Conservation (phyloP, 208 protist genomes). For the Porcisia deanei region DNA sequence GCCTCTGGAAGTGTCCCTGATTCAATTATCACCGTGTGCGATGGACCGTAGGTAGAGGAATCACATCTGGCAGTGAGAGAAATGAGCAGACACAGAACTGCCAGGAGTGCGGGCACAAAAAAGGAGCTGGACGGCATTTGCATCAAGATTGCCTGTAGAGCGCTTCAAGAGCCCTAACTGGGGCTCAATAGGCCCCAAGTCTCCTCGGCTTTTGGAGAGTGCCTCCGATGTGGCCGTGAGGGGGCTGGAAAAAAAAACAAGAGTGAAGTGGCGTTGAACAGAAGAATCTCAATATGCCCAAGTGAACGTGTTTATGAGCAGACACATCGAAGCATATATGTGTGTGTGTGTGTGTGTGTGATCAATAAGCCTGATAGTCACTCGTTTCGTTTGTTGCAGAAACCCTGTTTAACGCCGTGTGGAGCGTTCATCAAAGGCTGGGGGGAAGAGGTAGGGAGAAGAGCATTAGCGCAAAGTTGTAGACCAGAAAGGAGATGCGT, state of each 20-base stretch:
- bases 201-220: neutral
- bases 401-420: too few species aligned
- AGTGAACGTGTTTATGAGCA: neutral
- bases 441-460: too few species aligned
- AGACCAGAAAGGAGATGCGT: too few species aligned
- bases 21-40: slow-evolving; percentile 3
- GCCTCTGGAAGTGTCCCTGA: slow-evolving; percentile 32
- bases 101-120: neutral
- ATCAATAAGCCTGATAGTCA: neutral
- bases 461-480: too few species aligned
- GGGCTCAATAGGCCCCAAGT: neutral
- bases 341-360: slow-evolving; percentile 4
- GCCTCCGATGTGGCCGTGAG: neutral
- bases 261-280: neutral
- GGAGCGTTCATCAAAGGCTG: too few species aligned
- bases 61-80: neutral
- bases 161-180: too few species aligned
- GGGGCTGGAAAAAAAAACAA: neutral
- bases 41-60: neutral
- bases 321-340: neutral
- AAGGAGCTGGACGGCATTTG: neutral
- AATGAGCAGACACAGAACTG: neutral
- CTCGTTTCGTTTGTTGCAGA: too few species aligned
- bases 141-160: neutral
- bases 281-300: neutral